Evolutionary conservation across 1,284 basidiomycete genomes (phyloP), one percentile per base, ranked within the genome.

Genomic region (Apiotrichum gamsii): DNA sequence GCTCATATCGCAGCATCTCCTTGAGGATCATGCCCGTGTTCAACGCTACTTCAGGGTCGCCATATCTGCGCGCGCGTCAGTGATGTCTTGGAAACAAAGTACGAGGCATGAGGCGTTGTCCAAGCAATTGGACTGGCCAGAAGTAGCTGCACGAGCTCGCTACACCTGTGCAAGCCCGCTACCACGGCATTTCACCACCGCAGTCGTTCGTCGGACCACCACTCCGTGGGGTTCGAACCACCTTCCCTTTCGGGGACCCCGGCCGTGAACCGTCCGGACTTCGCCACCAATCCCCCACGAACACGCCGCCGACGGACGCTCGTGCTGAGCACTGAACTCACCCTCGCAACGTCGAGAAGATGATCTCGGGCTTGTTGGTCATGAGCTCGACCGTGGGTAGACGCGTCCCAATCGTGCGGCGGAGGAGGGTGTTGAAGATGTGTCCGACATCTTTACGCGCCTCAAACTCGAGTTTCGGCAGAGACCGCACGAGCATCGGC

Each of bases 11-110:
- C 52, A 99, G 75, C 89, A 98, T 97, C 75, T 98, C 95, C 59
- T 90, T 85, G 41, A 99, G 75, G 49, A 98, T 88, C 89, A 97
- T 94, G 8, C 95, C 95, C 0, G 95, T 97, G 66, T 98, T 98
- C 49, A 99, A 78, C 5, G 93, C 91, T 39, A 97, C 79, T 52
- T 98, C 94, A 60, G 93, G 86, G 61, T 95, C 90, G 69, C 84
- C 84, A 66, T 98, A 99, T 2, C 78, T 79, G 52, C 13, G 20
- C 4, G 11, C 14, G 29, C 30, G 30, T 51, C 35, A 56, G 49
- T 35, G 39, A 8, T 28, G 36, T n/a, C n/a, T n/a, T n/a, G n/a
- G n/a, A n/a, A n/a, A n/a, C n/a, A n/a, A n/a, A n/a, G n/a, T n/a
- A n/a, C n/a, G n/a, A n/a, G n/a, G n/a, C n/a, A n/a, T n/a, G n/a